phyloP scores from a whole-genome alignment of 768 basidiomycete species.

The Tulasnella sp. region DNA sequence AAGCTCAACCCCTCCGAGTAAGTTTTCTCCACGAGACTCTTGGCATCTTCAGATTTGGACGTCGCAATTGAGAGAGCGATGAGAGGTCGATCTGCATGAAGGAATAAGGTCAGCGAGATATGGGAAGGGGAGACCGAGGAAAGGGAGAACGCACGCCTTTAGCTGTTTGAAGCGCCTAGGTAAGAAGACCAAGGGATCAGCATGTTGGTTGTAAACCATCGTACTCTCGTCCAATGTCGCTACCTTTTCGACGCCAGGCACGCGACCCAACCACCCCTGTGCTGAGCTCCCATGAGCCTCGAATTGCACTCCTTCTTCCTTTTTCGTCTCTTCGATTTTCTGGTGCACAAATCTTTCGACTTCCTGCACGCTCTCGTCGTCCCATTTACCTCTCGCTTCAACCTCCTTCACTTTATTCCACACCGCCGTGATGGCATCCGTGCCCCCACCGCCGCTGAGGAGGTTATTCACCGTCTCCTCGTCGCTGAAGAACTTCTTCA shows the following conservation, averaged over 20 bases:
- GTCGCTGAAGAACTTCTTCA: conserved; percentile 35
- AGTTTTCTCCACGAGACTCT: conserved; percentile 8
- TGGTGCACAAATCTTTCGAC: conserved; percentile 34
- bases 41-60: not conserved
- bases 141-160: not conserved
- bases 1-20: conserved; percentile 9
- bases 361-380: conserved; percentile 36
- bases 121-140: not conserved
- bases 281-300: not conserved
- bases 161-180: conserved; percentile 5
- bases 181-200: not conserved
- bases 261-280: conserved; percentile 15
- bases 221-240: too few relatives aligned
- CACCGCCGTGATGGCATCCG: conserved; percentile 31
- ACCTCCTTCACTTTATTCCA: conserved; percentile 33
- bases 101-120: not conserved
- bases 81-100: conserved; percentile 6
- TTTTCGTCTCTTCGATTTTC: conserved; percentile 34
- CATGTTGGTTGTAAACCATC: too few relatives aligned
- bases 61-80: not conserved
- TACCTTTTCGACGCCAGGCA: conserved; percentile 22
- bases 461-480: conserved; percentile 32
- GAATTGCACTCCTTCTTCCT: conserved; percentile 1
- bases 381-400: conserved; percentile 30
- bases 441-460: conserved; percentile 22